These are phyloP conservation scores for Suillus plorans DNA, from an alignment of 768 basidiomycete species.

Conservation along the genomic window DNA sequence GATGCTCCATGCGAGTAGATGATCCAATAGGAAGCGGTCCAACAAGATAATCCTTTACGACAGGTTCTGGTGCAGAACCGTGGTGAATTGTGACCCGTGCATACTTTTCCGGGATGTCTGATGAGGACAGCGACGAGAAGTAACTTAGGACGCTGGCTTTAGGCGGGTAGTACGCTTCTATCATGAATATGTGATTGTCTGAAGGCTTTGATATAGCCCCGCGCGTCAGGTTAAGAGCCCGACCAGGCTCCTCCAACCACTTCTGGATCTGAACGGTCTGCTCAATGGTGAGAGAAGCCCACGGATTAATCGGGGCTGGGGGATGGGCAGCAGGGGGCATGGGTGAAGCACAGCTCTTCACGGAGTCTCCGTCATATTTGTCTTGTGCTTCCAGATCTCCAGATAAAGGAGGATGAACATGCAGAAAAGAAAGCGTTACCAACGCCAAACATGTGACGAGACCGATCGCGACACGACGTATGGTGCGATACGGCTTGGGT, in stretches of 20 bases:
- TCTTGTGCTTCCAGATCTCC: not conserved
- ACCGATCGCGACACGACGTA: slow-evolving; percentile 14
- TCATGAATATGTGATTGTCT: slow-evolving; percentile 51
- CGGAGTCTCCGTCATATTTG: slow-evolving; percentile 7
- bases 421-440: slow-evolving; percentile 14
- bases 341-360: slow-evolving; percentile 36
- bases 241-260: slow-evolving; percentile 46
- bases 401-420: slow-evolving; percentile 7
- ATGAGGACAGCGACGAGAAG: slow-evolving; percentile 34
- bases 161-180: slow-evolving; percentile 49
- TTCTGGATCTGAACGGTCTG: slow-evolving; percentile 43
- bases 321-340: slow-evolving; percentile 35
- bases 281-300: slow-evolving; percentile 47
- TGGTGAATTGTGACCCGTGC: slow-evolving; percentile 55
- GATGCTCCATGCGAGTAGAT: slow-evolving; percentile 38
- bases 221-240: slow-evolving; percentile 48
- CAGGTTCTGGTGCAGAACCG: slow-evolving; percentile 40
- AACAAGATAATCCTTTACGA: slow-evolving; percentile 55
- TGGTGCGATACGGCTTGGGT: slow-evolving; percentile 7
- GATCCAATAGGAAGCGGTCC: slow-evolving; percentile 53
- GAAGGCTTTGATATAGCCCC: slow-evolving; percentile 30
- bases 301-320: slow-evolving; percentile 47
- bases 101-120: slow-evolving; percentile 34
- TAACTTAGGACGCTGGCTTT: slow-evolving; percentile 50
- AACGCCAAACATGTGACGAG: slow-evolving; percentile 14